Evolutionary conservation across 73 alveolate species (phyloP).

Genomic region (Paramecium primaurelia): DNA sequence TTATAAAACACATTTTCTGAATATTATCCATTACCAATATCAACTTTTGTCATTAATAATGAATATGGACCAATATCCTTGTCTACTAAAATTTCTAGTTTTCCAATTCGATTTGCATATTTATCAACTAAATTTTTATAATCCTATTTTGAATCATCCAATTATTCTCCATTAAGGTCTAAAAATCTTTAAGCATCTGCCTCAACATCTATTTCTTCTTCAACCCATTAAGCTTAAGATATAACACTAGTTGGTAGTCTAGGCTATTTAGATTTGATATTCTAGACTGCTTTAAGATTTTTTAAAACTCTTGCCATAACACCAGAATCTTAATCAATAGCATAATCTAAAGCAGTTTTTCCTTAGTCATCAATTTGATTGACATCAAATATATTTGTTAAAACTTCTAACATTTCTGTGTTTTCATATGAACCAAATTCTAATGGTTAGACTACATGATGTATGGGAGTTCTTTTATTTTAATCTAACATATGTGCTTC

Average conservation of each 20-base stretch:
- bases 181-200: slow-evolving; percentile 65
- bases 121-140: background rate
- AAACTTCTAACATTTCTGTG: slow-evolving; percentile 69
- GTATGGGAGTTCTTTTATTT: slow-evolving; percentile 77
- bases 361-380: slow-evolving; percentile 72
- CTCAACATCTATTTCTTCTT: slow-evolving; percentile 64
- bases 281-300: background rate
- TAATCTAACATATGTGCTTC: slow-evolving; percentile 67
- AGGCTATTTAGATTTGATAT: background rate
- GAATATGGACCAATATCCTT: slow-evolving; percentile 75
- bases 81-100: background rate
- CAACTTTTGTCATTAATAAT: slow-evolving; percentile 93
- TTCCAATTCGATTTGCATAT: background rate
- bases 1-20: slow-evolving; percentile 96
- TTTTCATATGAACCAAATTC: slow-evolving; percentile 93
- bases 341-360: slow-evolving; percentile 80
- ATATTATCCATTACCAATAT: slow-evolving; percentile 90
- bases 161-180: slow-evolving; percentile 48
- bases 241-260: slow-evolving; percentile 45
- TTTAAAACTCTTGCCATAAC: slow-evolving; percentile 66
- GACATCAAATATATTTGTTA: background rate
- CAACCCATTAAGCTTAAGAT: slow-evolving; percentile 56
- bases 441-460: slow-evolving; percentile 79
- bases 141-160: background rate
- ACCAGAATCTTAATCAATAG: slow-evolving; percentile 71